Percentiles rank a stretch among this genome's conserved stretches.
Conservation (phyloP, 2,329 filamentous ascomycete species). For the Alternaria sp. region DNA sequence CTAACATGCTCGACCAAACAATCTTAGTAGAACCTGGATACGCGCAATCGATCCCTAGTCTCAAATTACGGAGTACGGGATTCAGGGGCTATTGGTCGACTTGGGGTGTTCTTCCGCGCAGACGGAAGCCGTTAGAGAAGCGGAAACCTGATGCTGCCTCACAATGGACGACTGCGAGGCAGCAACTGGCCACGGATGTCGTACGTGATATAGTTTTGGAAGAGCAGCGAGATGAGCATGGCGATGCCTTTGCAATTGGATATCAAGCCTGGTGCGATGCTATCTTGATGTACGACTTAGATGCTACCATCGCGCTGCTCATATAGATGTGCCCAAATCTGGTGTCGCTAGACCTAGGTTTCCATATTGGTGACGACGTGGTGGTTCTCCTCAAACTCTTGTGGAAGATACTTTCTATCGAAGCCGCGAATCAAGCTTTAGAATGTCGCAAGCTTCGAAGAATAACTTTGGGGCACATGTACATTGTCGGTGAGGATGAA, state of each 20-base stretch:
- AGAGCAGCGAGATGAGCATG: not conserved
- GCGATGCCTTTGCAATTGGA: not conserved
- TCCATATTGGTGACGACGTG: not conserved
- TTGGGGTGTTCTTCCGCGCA: not conserved
- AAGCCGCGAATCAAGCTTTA: not conserved
- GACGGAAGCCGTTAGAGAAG: not conserved
- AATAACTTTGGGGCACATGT: not conserved
- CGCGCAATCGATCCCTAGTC: not conserved
- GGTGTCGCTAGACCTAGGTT: not conserved
- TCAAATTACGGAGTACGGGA: not conserved
- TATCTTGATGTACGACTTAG: not conserved
- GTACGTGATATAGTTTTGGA: not conserved
- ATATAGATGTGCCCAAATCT: not conserved
- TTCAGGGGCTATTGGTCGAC: not conserved
- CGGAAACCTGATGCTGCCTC: not conserved
- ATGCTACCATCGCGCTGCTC: constrained; percentile 5
- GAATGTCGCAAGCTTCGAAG: not conserved
- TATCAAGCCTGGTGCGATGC: not conserved
- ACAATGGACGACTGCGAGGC: not conserved
- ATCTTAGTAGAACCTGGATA: not conserved
- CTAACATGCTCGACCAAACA: not conserved
- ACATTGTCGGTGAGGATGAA: not conserved
- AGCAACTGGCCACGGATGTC: not conserved
- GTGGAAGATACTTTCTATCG: not conserved
- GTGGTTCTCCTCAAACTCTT: not conserved